phyloP scores from a whole-genome alignment of 148 eudicot genomes.

The Vaccinium corymbosum region DNA sequence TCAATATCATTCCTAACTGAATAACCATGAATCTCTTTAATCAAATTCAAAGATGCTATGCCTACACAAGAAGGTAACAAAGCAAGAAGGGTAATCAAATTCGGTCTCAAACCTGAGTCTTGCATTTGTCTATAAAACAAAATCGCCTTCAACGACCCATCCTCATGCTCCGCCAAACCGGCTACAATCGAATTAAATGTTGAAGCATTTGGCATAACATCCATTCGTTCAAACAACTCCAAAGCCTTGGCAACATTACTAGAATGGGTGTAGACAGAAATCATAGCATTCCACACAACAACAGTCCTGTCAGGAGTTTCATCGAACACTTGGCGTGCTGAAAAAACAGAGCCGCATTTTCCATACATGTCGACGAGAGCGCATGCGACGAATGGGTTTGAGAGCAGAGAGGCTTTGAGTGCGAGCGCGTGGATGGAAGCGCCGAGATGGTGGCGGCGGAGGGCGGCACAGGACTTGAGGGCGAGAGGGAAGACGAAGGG shows the following conservation, averaged over 20 bases:
- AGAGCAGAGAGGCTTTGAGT: conserved; percentile 27
- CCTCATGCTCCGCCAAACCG: conserved; percentile 31
- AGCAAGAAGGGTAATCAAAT: conserved; percentile 45
- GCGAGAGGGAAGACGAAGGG: conserved; percentile 54
- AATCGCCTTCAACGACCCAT: conserved; percentile 31
- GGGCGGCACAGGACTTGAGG: conserved; percentile 46
- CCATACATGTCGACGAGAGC: conserved; percentile 48
- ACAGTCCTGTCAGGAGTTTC: conserved; percentile 38
- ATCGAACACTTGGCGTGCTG: conserved; percentile 44
- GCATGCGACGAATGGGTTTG: conserved; percentile 49
- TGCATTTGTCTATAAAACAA: conserved; percentile 42
- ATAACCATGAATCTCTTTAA: conserved; percentile 45
- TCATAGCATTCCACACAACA: conserved; percentile 54
- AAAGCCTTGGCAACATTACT: conserved; percentile 27
- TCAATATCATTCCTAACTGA: conserved; percentile 31
- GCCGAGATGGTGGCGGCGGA: conserved; percentile 27
- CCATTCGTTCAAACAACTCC: conserved; percentile 41
- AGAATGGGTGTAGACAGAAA: conserved; percentile 37
- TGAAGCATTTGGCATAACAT: conserved; percentile 39
- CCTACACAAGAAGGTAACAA: conserved; percentile 40
- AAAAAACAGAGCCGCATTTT: conserved; percentile 31
- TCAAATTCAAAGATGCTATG: conserved; percentile 30
- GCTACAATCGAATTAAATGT: conserved; percentile 44
- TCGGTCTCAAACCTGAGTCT: conserved; percentile 29
- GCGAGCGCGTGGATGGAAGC: conserved; percentile 40